phyloP scores from a whole-genome alignment of 2,329 filamentous ascomycete species.

The Orbilia brochopaga region DNA sequence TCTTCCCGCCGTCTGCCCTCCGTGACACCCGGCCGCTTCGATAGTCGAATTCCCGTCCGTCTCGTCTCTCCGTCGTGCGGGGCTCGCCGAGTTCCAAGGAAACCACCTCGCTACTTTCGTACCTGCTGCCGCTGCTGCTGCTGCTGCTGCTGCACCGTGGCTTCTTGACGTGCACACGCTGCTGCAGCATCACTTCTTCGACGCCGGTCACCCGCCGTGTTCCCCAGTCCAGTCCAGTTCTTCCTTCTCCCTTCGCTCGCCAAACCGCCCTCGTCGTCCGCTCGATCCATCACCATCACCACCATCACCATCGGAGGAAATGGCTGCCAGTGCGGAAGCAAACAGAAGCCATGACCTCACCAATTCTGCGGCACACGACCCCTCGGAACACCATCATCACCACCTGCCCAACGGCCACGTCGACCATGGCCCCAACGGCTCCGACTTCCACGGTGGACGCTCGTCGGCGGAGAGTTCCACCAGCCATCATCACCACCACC shows the following conservation, averaged over 20 bases:
- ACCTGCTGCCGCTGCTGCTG: too few relatives aligned
- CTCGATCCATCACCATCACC: constrained; percentile 24
- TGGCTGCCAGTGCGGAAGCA: constrained; percentile 49
- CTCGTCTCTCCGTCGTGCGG: background rate
- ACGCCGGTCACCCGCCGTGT: too few relatives aligned
- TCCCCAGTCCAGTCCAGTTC: too few relatives aligned
- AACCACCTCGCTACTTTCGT: too few relatives aligned
- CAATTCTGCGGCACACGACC: constrained; percentile 46
- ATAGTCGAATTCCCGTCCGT: too few relatives aligned
- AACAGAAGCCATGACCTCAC: constrained; percentile 46
- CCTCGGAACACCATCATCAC: constrained; percentile 37
- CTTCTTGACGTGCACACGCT: background rate
- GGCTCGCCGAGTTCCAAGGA: constrained; percentile 4
- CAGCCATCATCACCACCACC: constrained; percentile 25
- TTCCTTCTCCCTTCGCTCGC: constrained; percentile 14
- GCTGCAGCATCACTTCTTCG: background rate
- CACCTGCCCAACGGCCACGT: constrained; percentile 42
- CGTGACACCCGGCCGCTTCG: background rate
- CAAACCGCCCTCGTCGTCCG: constrained; percentile 15
- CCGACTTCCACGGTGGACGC: constrained; percentile 30
- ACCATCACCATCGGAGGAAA: too few relatives aligned
- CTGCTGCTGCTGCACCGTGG: background rate
- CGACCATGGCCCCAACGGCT: constrained; percentile 44
- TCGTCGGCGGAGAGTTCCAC: constrained; percentile 28
- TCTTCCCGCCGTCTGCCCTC: constrained; percentile 12